Base-by-base conservation (phyloP, 192 early-diverging fungal genomes). In the Jimgerdemannia flammicorona region DNA sequence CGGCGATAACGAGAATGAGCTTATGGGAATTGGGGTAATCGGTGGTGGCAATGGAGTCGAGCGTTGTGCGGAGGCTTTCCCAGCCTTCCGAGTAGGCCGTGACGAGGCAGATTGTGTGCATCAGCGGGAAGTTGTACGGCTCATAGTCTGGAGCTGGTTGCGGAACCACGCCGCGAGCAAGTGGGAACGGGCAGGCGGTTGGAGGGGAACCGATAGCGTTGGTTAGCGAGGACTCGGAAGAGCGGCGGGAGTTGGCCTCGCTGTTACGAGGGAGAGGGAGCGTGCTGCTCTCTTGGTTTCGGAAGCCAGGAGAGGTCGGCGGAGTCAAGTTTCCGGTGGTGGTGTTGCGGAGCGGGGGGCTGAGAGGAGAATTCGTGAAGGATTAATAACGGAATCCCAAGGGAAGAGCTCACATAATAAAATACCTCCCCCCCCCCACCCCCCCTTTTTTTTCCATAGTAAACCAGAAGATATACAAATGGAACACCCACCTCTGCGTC, bases 1-100 rank as follows among this genome's bases (percentile, higher is more conserved):
- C 95, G 19, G 93, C 91, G 77, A 97, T 88, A 65, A 95, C 90
- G 66, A 97, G 89, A 20, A 97, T 78, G 44, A 92, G 85, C 85
- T 95, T 96, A 76, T 93, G 92, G 43, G 89, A 89, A 76, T 94
- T 90, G 72, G 93, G 92, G 80, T 95, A 97, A 64, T 94, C 87
- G 17, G 92, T 90, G 40, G 79, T 73, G 41, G 93, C 93, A 43
- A 97, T 79, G 66, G 94, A 95, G 75, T 94, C 93, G 74, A 95
- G 88, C 3, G 95, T 96, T 42, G 85, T 91, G 59, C 89, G 86
- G 49, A 95, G 84, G 14, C 91, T 92, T 3, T 84, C 84, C 42
- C 92, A 88, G 74, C 91, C 92, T 81, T 97, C 95, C 40, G 95
- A 96, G 79, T 97, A 97, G 75, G 91, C 92, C 9, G 94, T 93